These are phyloP conservation scores for Vitis hybrid DNA, from an alignment of 177 flowering plant genomes.

Conservation along the genomic window DNA sequence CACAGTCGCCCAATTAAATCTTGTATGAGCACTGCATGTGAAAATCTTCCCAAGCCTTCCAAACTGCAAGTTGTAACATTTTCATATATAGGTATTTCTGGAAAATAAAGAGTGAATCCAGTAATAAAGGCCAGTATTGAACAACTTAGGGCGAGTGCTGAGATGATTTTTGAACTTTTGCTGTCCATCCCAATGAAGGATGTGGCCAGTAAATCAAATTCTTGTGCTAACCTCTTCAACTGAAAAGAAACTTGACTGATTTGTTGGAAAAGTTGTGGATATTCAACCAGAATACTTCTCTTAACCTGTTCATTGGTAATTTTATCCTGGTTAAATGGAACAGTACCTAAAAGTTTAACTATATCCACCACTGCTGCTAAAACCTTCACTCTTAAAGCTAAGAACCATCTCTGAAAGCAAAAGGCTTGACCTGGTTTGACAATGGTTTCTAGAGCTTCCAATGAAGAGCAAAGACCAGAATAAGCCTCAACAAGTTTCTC, in stretches of 20 bases:
- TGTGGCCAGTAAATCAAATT: constrained; percentile 60
- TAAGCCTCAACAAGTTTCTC: constrained; percentile 35
- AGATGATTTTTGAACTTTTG: constrained; percentile 47
- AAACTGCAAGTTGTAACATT: constrained; percentile 11
- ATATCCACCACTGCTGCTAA: constrained; percentile 43
- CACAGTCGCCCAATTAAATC: constrained; percentile 50
- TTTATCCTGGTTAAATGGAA: constrained; percentile 14
- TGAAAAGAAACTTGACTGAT: constrained; percentile 36
- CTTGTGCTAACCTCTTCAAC: constrained; percentile 48
- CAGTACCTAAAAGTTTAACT: constrained; percentile 30
- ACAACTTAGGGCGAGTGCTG: constrained; percentile 62
- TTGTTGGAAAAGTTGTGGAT: constrained; percentile 12
- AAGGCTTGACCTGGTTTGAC: constrained; percentile 24
- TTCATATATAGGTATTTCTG: constrained; percentile 15
- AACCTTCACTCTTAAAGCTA: constrained; percentile 49
- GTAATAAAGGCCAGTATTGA: constrained; percentile 67
- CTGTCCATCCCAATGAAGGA: constrained; percentile 64
- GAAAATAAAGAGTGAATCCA: constrained; percentile 38
- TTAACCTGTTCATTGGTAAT: constrained; percentile 8
- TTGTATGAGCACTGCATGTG: constrained; percentile 35
- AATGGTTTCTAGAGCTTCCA: constrained; percentile 32
- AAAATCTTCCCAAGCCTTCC: constrained; percentile 22
- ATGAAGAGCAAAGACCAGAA: constrained; percentile 33
- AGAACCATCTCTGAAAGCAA: constrained; percentile 79
- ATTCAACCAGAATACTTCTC: constrained; percentile 9